These are phyloP conservation scores for Dactylellina leptospora DNA, from an alignment of 2,329 filamentous ascomycete species.

Conservation along the genomic window DNA sequence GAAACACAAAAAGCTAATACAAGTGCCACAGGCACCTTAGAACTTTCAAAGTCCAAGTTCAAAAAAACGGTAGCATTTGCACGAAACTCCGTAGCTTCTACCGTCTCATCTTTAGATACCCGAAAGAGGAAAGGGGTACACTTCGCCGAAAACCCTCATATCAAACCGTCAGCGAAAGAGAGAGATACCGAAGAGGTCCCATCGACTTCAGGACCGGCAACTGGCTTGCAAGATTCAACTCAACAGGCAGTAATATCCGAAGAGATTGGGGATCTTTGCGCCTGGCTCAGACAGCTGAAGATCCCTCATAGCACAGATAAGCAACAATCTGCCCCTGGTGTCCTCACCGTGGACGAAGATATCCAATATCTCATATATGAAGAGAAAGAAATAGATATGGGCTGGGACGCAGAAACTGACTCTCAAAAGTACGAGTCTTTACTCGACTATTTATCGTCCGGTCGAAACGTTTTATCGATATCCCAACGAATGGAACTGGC, in stretches of 20 bases:
- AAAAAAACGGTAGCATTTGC: slow-evolving; percentile 17
- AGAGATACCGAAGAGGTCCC: neutral
- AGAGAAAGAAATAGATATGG: neutral
- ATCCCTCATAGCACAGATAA: neutral
- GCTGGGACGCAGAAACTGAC: neutral
- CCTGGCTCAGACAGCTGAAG: neutral
- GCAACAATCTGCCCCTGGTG: neutral
- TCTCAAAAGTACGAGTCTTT: slow-evolving; percentile 12
- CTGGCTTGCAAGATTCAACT: neutral
- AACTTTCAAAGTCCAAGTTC: slow-evolving; percentile 3
- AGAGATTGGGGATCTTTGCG: neutral
- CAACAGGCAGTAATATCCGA: neutral
- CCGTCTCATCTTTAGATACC: neutral
- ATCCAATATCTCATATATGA: slow-evolving; percentile 16
- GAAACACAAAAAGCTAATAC: neutral
- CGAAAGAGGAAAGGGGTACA: slow-evolving; percentile 2
- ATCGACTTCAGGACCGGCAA: no score
- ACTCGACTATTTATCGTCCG: slow-evolving; percentile 10
- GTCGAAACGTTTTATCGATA: slow-evolving; percentile 2
- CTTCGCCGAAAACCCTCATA: neutral
- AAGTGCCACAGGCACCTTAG: neutral
- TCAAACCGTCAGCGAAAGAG: neutral
- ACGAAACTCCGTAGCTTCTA: neutral
- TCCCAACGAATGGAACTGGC: slow-evolving; percentile 13
- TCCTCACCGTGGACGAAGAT: slow-evolving; percentile 6